Percentiles rank a stretch among this genome's conserved stretches.
phyloP scores from a whole-genome alignment of 2,329 filamentous ascomycete genomes.

The Colletotrichum graminicola region DNA sequence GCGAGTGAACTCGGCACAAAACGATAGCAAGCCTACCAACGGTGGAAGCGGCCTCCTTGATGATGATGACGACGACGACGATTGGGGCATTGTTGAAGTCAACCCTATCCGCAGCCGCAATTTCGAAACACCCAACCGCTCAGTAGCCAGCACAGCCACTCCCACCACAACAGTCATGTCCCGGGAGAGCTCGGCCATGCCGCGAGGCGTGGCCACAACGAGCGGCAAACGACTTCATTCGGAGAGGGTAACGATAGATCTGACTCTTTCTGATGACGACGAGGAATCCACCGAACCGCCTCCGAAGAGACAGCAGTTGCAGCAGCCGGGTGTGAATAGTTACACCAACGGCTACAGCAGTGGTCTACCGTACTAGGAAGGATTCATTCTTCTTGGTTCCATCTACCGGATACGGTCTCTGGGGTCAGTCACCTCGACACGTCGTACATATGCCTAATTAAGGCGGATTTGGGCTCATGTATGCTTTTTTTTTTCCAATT shows the following conservation, averaged over 20 bases:
- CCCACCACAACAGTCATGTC: constrained; percentile 54
- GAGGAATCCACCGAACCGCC: constrained; percentile 63
- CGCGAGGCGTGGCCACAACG: constrained; percentile 51
- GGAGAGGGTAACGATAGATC: constrained; percentile 65
- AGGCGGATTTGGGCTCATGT: constrained; percentile 27
- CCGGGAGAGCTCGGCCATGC: constrained; percentile 53
- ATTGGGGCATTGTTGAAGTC: constrained; percentile 62
- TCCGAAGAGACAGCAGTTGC: constrained; percentile 60
- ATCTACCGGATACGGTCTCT: constrained; percentile 1
- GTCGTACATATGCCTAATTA: constrained; percentile 33
- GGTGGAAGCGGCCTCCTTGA: constrained; percentile 48
- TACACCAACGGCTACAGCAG: constrained; percentile 35
- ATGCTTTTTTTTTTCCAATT: constrained; percentile 34
- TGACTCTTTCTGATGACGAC: constrained; percentile 69
- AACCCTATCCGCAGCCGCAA: constrained; percentile 51
- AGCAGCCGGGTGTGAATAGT: constrained; percentile 28
- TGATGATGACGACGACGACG: constrained; percentile 55
- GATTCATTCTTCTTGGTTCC: not conserved
- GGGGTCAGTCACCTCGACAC: constrained; percentile 12
- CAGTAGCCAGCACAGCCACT: constrained; percentile 53
- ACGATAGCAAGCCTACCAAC: constrained; percentile 43
- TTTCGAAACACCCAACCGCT: constrained; percentile 53
- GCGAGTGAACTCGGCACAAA: constrained; percentile 59
- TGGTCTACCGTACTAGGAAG: constrained; percentile 16
- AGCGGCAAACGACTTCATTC: constrained; percentile 63